phyloP scores from a whole-genome alignment of 2,329 filamentous ascomycete species.

The Aspergillus sp. region DNA sequence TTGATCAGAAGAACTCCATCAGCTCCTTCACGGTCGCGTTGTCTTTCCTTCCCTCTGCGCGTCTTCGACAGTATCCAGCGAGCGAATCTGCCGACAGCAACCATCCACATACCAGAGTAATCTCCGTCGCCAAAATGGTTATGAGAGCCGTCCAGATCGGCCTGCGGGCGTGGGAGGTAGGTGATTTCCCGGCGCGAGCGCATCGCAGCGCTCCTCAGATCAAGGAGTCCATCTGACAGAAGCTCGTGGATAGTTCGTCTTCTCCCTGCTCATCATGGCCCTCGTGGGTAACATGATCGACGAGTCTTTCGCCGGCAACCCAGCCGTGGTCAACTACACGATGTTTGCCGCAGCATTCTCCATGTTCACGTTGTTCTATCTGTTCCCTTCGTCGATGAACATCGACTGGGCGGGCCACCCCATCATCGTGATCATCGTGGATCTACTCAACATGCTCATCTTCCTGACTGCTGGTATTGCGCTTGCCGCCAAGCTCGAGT shows the following conservation, averaged over 20 bases:
- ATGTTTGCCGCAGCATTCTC: conserved; percentile 51
- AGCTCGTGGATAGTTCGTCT: conserved; percentile 52
- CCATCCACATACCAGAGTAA: too few species aligned
- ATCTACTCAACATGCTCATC: conserved; percentile 49
- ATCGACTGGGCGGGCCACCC: conserved; percentile 41
- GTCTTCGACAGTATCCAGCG: background rate
- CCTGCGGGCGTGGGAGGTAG: conserved; percentile 33
- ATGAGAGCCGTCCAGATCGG: conserved; percentile 28
- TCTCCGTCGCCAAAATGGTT: conserved; percentile 22
- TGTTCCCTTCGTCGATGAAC: conserved; percentile 44
- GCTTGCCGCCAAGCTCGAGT: conserved; percentile 46
- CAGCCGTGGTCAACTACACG: conserved; percentile 56
- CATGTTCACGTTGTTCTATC: conserved; percentile 49
- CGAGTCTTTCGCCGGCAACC: conserved; percentile 51
- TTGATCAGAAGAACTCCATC: conserved; percentile 5
- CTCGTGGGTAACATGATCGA: conserved; percentile 64
- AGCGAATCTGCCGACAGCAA: background rate
- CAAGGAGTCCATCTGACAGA: conserved; percentile 3
- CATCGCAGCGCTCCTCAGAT: too few species aligned
- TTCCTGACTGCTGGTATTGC: conserved; percentile 49
- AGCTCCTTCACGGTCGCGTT: background rate
- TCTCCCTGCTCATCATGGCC: conserved; percentile 59
- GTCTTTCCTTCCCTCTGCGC: background rate
- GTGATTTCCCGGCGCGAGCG: background rate
- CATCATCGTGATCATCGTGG: conserved; percentile 43